Conservation (phyloP, 176 grass and related monocot genomes). For the Alloteropsis semialata region DNA sequence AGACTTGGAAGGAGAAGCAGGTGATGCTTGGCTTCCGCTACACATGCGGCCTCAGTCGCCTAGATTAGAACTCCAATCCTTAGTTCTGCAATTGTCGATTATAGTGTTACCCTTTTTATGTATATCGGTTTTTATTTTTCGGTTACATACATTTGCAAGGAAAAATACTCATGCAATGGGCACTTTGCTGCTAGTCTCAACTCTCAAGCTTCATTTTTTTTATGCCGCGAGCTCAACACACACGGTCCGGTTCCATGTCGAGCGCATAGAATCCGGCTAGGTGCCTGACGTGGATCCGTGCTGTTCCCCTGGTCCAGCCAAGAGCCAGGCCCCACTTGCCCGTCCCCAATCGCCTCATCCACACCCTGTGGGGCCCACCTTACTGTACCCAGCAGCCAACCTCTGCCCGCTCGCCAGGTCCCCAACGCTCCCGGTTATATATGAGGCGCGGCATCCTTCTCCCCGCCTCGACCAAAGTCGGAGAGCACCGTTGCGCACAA, state of each 20-base stretch:
- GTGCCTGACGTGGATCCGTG: constrained; percentile 55
- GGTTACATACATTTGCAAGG: neutral
- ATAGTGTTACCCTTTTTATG: neutral
- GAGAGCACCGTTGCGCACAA: neutral
- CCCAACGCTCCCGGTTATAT: constrained; percentile 22
- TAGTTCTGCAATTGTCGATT: no score
- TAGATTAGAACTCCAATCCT: no score
- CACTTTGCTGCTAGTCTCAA: neutral
- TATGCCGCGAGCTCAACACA: no score
- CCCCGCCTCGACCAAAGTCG: neutral
- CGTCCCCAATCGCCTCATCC: constrained; percentile 28
- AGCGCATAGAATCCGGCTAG: constrained; percentile 33
- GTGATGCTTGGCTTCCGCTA: no score
- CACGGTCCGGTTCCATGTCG: neutral
- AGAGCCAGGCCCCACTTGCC: neutral
- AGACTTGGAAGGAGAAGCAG: no score
- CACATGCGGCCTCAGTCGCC: no score
- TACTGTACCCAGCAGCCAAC: neutral
- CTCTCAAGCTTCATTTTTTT: neutral
- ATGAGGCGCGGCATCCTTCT: neutral
- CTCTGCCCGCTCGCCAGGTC: constrained; percentile 47
- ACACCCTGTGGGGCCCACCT: neutral
- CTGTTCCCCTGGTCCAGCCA: constrained; percentile 44
- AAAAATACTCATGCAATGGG: neutral
- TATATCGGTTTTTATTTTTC: no score